Base-by-base conservation (phyloP, 441 rosid species). In the Jatropha multifida region DNA sequence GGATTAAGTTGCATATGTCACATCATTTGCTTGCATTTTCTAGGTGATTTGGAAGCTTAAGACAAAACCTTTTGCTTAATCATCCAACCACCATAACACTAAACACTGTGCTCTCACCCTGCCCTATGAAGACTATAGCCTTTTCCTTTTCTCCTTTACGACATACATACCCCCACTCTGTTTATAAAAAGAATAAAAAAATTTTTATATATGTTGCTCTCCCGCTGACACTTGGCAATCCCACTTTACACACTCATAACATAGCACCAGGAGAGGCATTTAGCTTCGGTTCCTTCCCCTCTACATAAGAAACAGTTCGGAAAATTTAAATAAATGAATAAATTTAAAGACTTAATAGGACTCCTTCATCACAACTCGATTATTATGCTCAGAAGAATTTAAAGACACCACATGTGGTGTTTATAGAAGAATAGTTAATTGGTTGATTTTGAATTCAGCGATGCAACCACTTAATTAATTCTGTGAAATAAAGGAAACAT, bases 1-100 rank as follows among this genome's bases (percentile, higher is more conserved):
- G 9, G n/a, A 65, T 18, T 41, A 17, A n/a, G 56, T 42, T 42
- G 73, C 73, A 65, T 59, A 23, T 23, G 81, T 83, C 84, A 61
- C 67, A 38, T 81, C 85, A 58, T 61, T 63, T 17, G 8, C 23
- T 55, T 13, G 17, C 4, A 13, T 51, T 44, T 44, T 44, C 1
- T 44, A 59, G 18, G 81, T 38, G 0, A 2, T 26, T 44, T 27
- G 20, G 49, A 41, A 59, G 38, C 68, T 62, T 23, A 12, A 8
- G 37, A 49, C 76, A 73, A 32, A 65, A 61, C 23, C 5, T 17
- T n/a, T 48, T 32, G 58, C 74, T 27, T 64, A 62, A 72, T 71
- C 68, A 38, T 44, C 44, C 41, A 38, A 32, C 37, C 74, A 66
- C 46, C 9, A 27, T 58, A 4, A 5, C n/a, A n/a, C n/a, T n/a